Conservation (phyloP, 345 rosid genomes). For the Turnera subulata region DNA sequence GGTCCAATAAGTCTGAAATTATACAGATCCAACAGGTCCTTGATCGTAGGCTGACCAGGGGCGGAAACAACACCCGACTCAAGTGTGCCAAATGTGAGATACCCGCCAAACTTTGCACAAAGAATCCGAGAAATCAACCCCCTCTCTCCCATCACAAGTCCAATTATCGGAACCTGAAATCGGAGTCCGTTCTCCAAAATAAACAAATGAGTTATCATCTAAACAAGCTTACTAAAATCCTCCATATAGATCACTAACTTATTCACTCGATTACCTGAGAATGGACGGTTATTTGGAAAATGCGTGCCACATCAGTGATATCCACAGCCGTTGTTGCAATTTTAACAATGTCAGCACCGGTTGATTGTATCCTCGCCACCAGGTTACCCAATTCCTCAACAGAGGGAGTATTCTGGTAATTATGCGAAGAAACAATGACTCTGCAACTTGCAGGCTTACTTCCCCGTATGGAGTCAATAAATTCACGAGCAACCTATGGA, state of each 20-base stretch:
- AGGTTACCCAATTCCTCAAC: slow-evolving; percentile 47
- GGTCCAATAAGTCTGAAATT: slow-evolving; percentile 47
- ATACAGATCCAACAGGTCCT: slow-evolving; percentile 44
- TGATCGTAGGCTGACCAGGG: slow-evolving; percentile 54
- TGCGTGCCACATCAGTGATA: slow-evolving; percentile 41
- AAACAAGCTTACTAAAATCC: too few relatives aligned
- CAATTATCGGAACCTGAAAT: slow-evolving; percentile 53
- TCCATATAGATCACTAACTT: background rate
- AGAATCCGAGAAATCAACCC: slow-evolving; percentile 57
- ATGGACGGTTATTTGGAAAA: slow-evolving; percentile 49
- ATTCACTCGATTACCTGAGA: slow-evolving; percentile 42
- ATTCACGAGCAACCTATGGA: slow-evolving; percentile 48
- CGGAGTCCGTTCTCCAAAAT: too few relatives aligned
- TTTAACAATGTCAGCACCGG: slow-evolving; percentile 61
- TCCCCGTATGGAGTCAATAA: slow-evolving; percentile 38
- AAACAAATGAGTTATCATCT: too few relatives aligned
- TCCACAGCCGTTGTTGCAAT: slow-evolving; percentile 57
- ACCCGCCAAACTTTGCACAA: slow-evolving; percentile 53
- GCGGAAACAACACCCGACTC: slow-evolving; percentile 49
- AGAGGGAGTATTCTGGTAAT: slow-evolving; percentile 46
- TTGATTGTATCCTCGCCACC: slow-evolving; percentile 53
- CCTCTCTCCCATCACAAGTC: slow-evolving; percentile 57
- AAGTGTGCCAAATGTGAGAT: slow-evolving; percentile 54
- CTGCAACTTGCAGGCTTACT: slow-evolving; percentile 43
- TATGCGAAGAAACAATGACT: slow-evolving; percentile 63